phyloP scores from a whole-genome alignment of 495 filamentous ascomycete species.

The Tuber aestivum region DNA sequence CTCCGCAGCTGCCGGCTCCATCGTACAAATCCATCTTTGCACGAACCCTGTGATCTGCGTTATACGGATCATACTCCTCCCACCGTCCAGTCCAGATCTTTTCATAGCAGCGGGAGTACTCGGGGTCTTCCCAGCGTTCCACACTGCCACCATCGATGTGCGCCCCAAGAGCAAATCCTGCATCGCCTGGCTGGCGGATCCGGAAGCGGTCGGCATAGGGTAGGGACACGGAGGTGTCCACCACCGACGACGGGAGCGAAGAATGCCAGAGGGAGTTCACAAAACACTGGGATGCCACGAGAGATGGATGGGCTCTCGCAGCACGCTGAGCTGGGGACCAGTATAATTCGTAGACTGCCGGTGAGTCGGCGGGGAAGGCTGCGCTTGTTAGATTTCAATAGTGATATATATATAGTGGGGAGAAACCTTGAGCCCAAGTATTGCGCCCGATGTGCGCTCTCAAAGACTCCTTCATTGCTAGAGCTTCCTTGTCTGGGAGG shows the following conservation, averaged over 20 bases:
- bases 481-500: slow-evolving; percentile 54
- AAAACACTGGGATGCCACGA: slow-evolving; percentile 63
- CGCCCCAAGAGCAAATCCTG: slow-evolving; percentile 74
- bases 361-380: slow-evolving; percentile 52
- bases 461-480: slow-evolving; percentile 53
- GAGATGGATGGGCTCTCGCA: slow-evolving; percentile 64
- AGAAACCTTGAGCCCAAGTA: slow-evolving; percentile 51
- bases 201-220: slow-evolving; percentile 77
- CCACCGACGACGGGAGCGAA: slow-evolving; percentile 53
- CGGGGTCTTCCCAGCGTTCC: slow-evolving; percentile 77
- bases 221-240: slow-evolving; percentile 59
- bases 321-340: slow-evolving; percentile 73
- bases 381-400: slow-evolving; percentile 43
- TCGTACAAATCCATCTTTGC: slow-evolving; percentile 73
- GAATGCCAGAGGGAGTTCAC: slow-evolving; percentile 73
- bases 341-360: slow-evolving; percentile 82
- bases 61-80: slow-evolving; percentile 79
- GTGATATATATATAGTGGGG: neutral
- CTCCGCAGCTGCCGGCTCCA: slow-evolving; percentile 72
- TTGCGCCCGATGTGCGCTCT: slow-evolving; percentile 60
- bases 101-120: slow-evolving; percentile 70
- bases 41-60: slow-evolving; percentile 60
- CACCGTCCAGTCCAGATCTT: slow-evolving; percentile 67
- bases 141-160: slow-evolving; percentile 80
- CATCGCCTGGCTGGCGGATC: slow-evolving; percentile 68